Conservation (phyloP, 371 early-diverging fungal genomes). For the Mucor mucedo region DNA sequence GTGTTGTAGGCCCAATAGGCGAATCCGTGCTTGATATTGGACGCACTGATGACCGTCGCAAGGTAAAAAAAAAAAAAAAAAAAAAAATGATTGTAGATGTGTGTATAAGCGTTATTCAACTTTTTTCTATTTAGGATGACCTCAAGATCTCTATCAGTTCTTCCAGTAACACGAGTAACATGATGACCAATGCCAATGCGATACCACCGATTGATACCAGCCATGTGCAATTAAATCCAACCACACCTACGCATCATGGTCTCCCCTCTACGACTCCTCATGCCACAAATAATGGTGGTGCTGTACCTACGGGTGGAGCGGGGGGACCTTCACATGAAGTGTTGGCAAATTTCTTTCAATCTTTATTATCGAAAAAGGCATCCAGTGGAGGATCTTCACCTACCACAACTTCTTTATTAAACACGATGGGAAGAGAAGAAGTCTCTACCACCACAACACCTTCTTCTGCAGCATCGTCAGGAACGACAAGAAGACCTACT, state of each 20-base stretch:
- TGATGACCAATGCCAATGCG: not conserved
- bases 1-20: slow-evolving; percentile 41
- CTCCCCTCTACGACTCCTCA: too few relatives aligned
- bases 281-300: too few relatives aligned
- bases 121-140: too few relatives aligned
- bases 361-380: slow-evolving; percentile 74
- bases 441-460: not conserved
- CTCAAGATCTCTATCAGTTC: not conserved
- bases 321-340: slow-evolving; percentile 69
- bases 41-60: not conserved
- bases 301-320: slow-evolving; percentile 13
- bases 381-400: slow-evolving; percentile 28
- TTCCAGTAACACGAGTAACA: not conserved
- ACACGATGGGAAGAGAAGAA: slow-evolving; percentile 10
- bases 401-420: slow-evolving; percentile 16
- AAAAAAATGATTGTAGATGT: not conserved
- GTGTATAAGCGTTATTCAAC: too few relatives aligned
- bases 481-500: slow-evolving; percentile 34
- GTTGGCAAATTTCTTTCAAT: slow-evolving; percentile 88
- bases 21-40: slow-evolving; percentile 22
- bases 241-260: not conserved
- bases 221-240: not conserved
- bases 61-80: not conserved
- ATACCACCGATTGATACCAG: slow-evolving; percentile 20
- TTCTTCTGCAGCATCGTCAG: slow-evolving; percentile 11